These are phyloP conservation scores for Sanghuangporus sanghuang DNA, from an alignment of 1,284 basidiomycete genomes.

Conservation along the genomic window DNA sequence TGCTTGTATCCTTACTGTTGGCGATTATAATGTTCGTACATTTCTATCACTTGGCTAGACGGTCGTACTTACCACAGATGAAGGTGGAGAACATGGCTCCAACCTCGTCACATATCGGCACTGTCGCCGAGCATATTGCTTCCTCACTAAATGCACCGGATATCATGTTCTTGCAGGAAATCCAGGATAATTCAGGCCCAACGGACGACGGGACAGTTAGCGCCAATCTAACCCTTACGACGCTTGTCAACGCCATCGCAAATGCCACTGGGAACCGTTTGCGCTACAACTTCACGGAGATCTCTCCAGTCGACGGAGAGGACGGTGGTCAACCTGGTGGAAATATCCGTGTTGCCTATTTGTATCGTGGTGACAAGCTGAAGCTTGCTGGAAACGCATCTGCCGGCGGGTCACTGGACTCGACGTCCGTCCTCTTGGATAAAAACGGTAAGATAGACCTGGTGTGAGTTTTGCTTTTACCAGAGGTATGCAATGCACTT, in stretches of 20 bases:
- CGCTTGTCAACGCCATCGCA: slow-evolving; percentile 46
- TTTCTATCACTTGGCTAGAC: slow-evolving; percentile 10
- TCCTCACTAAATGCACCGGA: slow-evolving; percentile 50
- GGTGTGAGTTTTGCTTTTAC: slow-evolving; percentile 32
- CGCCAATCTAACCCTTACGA: slow-evolving; percentile 50
- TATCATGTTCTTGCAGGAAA: slow-evolving; percentile 61
- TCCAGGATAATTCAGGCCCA: slow-evolving; percentile 57
- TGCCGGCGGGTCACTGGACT: slow-evolving; percentile 44
- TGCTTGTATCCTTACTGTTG: slow-evolving; percentile 47
- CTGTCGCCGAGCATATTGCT: slow-evolving; percentile 52
- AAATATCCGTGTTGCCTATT: slow-evolving; percentile 57
- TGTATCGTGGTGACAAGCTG: slow-evolving; percentile 49
- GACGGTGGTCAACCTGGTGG: slow-evolving; percentile 64
- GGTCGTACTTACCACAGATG: neutral
- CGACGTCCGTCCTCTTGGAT: slow-evolving; percentile 35
- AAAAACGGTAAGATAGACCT: slow-evolving; percentile 36
- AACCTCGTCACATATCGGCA: slow-evolving; percentile 41
- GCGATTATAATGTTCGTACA: slow-evolving; percentile 50
- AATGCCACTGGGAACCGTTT: slow-evolving; percentile 25
- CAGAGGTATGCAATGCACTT: neutral
- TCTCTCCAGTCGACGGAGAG: slow-evolving; percentile 47
- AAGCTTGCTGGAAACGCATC: slow-evolving; percentile 43
- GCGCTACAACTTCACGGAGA: slow-evolving; percentile 43
- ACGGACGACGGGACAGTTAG: slow-evolving; percentile 50
- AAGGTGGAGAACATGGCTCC: slow-evolving; percentile 58